Evolutionary conservation across 495 filamentous ascomycete species (phyloP), one percentile per base, ranked within the genome.

Genomic region (Xylaria venustula): DNA sequence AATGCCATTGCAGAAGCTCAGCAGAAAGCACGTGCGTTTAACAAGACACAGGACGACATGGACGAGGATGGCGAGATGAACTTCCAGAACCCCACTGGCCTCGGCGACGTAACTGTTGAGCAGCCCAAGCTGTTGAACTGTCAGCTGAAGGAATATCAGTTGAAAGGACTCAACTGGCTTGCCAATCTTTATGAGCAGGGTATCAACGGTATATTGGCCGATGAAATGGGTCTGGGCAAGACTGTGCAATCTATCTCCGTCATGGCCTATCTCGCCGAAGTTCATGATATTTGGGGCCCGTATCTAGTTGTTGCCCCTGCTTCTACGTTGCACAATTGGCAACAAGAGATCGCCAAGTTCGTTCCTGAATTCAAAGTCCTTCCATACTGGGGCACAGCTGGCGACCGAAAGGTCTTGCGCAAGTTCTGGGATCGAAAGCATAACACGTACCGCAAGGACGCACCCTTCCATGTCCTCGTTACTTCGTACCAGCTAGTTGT

Each of bases 391-490:
- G 94, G 94, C 60, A 92, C 86, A 54, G 92, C 93, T 9, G 90
- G 89, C 62, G 94, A 98, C 72, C 88, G 94, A 58, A 98, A 98
- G 74, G 90, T 97, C 61, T 82, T 98, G 34, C 88, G 94, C 28
- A 98, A 98, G 75, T 98, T 98, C 79, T 98, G 94, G 94, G 94
- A 98, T 67, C 88, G 94, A 66, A 97, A 97, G 75, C 91, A 96
- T 67, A 90, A 96, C 67, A 95, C 92, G 2, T 98, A 98, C 75
- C 91, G 84, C 58, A 89, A 90, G 67, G 92, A 97, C 42, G 90
- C 93, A 0, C 85, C 90, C 20, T 98, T 98, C 79, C 94, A 98
- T 70, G 91, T 98, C 60, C 82, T 98, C 34, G 88, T 98, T 40
- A 98, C 94, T 7, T 98, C 94, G 0, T 98, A 98, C 73, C 94